Base-by-base conservation (phyloP, 2,329 filamentous ascomycete genomes). In the Calonectria honghensis region DNA sequence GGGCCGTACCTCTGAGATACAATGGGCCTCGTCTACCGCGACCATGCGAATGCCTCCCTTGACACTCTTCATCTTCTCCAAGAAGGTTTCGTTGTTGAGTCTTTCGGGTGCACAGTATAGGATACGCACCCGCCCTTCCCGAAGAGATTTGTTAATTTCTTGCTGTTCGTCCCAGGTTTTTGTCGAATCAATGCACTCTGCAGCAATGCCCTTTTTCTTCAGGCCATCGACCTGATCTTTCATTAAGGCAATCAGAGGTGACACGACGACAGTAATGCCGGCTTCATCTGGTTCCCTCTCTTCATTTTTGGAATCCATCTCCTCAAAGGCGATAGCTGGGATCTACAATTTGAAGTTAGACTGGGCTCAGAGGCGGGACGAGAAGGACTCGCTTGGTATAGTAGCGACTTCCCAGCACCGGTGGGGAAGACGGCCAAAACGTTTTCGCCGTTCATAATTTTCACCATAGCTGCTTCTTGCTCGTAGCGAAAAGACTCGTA, bases 221-320 rank as follows among this genome's bases (percentile, higher is more conserved):
- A 92, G 83, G 2, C 87, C 87, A 75, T 92, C 90, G 0, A 91
- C 89, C 75, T 92, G 91, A 74, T 92, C 90, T 78, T 92, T 92
- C 90, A 91, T 91, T 66, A 92, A 79, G 2, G 89, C 89, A 65
- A 91, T 89, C 4, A 91, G 81, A 0, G 90, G 90, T 0, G 89
- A 91, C 1, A 91, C 88, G 3, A 91, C 88, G 7, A 92, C 85
- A 1, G 89, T 91, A 74, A 91, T 87, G 5, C 89, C 91, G 13
- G 84, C 81, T n/a, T 85, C 84, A 1, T 80, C 81, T 0, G 79
- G 67, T 0, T 78, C 77, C 48, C 82, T 77, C 2, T 76, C 75
- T 0, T 80, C 81, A 5, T 75, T 81, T 18, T 77, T 70, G 1
- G 78, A 73, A 50, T 90, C 89, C 16, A 88, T 78, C 66, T 86